Percentiles rank a stretch among this genome's conserved stretches.
These are phyloP conservation scores for Globisporangium ultimum DNA, from an alignment of 352 stramenopile species.

Conservation along the genomic window DNA sequence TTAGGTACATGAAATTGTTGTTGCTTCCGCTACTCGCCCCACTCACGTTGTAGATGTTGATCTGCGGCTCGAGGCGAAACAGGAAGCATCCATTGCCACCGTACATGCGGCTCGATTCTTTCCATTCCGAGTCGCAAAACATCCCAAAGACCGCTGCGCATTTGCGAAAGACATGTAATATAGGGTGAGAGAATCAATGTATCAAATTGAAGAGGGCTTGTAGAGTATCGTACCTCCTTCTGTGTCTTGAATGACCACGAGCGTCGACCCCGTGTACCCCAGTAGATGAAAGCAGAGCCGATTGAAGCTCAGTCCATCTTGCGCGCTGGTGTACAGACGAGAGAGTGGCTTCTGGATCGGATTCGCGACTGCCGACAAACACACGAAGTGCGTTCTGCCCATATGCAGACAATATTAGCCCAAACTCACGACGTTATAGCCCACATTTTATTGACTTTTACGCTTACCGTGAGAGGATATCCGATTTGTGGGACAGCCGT, in stretches of 20 bases:
- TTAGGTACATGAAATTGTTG: slow-evolving; percentile 83
- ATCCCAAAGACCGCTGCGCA: slow-evolving; percentile 76
- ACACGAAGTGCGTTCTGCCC: slow-evolving; percentile 64
- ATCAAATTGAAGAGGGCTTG: too few relatives aligned
- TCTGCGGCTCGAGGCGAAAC: slow-evolving; percentile 60
- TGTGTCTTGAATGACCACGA: slow-evolving; percentile 65
- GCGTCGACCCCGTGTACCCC: slow-evolving; percentile 69
- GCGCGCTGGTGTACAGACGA: slow-evolving; percentile 74
- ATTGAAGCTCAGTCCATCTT: slow-evolving; percentile 84
- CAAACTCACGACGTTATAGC: not conserved
- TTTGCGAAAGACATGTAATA: too few relatives aligned
- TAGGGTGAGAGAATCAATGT: too few relatives aligned
- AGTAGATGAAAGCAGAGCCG: slow-evolving; percentile 78
- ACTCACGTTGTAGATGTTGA: slow-evolving; percentile 58
- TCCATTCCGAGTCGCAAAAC: slow-evolving; percentile 85
- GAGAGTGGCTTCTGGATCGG: slow-evolving; percentile 54
- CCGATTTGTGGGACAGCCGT: slow-evolving; percentile 50
- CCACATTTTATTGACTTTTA: not conserved
- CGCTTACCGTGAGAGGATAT: slow-evolving; percentile 65
- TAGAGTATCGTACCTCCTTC: slow-evolving; percentile 41
- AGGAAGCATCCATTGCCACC: slow-evolving; percentile 81
- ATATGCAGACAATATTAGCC: not conserved
- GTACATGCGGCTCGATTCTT: slow-evolving; percentile 76
- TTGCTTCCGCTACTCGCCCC: slow-evolving; percentile 32
- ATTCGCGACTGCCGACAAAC: slow-evolving; percentile 50